A percentile compares a stretch with the other conserved stretches of the same genome.
Evolutionary conservation across 306 rosid species (phyloP).

Genomic region (Mimosa pudica): DNA sequence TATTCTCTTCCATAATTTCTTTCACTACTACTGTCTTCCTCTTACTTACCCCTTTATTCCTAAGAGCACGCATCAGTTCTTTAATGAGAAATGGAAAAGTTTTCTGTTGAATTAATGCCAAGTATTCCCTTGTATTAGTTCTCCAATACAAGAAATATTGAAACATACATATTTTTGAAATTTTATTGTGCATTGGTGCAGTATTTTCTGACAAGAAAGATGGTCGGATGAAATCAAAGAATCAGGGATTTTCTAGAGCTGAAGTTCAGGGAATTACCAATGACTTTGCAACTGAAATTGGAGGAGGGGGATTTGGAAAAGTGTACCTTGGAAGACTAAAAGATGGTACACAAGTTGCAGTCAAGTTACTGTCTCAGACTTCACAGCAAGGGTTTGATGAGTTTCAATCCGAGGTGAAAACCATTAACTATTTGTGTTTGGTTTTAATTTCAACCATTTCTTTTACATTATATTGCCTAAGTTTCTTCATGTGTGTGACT

Average conservation of each 20-base stretch:
- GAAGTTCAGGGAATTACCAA: constrained; percentile 46
- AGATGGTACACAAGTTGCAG: constrained; percentile 43
- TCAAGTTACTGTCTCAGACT: constrained; percentile 45
- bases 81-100: not conserved
- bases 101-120: not conserved
- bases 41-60: no score
- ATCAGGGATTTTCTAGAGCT: constrained; percentile 28
- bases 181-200: not conserved
- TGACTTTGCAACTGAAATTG: constrained; percentile 43
- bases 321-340: constrained; percentile 41
- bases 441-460: not conserved
- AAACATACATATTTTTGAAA: not conserved
- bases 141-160: not conserved
- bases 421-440: not conserved
- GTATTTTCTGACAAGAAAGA: not conserved
- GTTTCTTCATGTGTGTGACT: not conserved
- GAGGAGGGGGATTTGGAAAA: constrained; percentile 58
- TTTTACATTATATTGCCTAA: not conserved
- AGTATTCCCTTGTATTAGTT: not conserved
- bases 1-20: no score
- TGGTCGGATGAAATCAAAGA: constrained; percentile 9
- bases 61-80: no score
- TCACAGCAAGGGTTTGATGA: constrained; percentile 48
- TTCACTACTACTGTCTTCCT: no score
- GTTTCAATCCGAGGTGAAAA: constrained; percentile 42